phyloP scores from a whole-genome alignment of 139 green algal genomes.

The Ettlia oleoabundans region DNA sequence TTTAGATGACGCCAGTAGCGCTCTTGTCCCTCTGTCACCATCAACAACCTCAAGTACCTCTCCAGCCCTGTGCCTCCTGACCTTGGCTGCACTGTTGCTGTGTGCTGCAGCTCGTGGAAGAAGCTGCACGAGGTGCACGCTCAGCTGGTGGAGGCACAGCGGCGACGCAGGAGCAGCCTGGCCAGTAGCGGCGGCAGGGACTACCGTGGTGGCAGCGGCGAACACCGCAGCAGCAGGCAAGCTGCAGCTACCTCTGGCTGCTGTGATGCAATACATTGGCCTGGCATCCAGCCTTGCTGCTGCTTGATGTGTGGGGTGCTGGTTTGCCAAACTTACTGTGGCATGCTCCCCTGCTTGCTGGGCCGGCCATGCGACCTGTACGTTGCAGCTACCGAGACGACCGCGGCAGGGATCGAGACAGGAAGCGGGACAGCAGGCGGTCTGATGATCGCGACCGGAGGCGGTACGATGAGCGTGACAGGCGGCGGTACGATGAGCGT shows the following conservation, averaged over 20 bases:
- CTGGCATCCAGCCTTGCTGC: too few species aligned
- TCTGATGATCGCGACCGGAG: not conserved
- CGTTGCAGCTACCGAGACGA: not conserved
- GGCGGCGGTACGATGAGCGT: not conserved
- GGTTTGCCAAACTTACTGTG: not conserved
- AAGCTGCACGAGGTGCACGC: slow-evolving; percentile 49
- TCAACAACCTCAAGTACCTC: not conserved
- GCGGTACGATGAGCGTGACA: not conserved
- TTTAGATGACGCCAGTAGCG: too few species aligned
- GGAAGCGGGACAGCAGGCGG: not conserved
- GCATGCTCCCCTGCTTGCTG: not conserved
- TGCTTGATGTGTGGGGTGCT: too few species aligned
- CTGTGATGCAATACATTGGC: too few species aligned
- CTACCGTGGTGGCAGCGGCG: not conserved
- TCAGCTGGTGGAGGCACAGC: slow-evolving; percentile 30
- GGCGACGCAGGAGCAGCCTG: not conserved
- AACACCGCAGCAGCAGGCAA: not conserved
- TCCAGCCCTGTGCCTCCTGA: not conserved
- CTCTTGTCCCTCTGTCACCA: too few species aligned
- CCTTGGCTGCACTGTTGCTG: not conserved
- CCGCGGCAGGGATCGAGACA: not conserved
- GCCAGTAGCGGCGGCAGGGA: not conserved
- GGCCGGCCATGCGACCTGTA: not conserved
- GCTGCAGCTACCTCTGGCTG: too few species aligned
- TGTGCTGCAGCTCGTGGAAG: slow-evolving; percentile 38